These are phyloP conservation scores for Breviolum minutum DNA, from an alignment of 73 alveolate species.

Conservation along the genomic window DNA sequence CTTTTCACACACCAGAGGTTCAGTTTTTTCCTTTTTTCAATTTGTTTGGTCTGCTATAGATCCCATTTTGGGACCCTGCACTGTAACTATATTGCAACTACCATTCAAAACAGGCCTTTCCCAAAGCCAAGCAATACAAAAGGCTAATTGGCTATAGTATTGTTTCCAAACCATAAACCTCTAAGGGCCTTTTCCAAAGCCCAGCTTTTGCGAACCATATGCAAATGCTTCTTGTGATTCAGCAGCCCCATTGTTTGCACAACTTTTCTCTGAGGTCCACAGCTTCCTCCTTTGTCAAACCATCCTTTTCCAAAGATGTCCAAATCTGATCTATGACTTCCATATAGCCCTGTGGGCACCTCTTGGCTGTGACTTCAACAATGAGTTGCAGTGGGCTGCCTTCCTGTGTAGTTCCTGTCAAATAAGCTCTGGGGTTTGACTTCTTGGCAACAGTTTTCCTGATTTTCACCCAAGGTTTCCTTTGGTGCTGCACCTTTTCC, in stretches of 20 bases:
- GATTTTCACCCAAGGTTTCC: not conserved
- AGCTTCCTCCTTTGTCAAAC: not conserved
- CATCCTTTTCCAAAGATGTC: constrained; percentile 27
- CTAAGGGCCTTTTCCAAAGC: not conserved
- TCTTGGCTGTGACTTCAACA: constrained; percentile 10
- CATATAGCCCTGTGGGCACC: not conserved
- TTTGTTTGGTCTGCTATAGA: not conserved
- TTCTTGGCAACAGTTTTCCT: not conserved
- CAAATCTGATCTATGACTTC: not conserved
- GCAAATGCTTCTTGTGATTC: not conserved
- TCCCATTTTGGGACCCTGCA: not conserved
- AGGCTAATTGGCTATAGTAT: not conserved
- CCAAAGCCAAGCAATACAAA: not conserved
- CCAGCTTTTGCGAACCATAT: not conserved
- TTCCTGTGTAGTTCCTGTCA: not conserved
- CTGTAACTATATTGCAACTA: not conserved
- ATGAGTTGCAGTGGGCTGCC: not conserved
- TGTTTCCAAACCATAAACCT: not conserved
- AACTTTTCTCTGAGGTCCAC: constrained; percentile 5
- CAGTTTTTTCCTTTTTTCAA: not conserved
- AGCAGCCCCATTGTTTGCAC: constrained; percentile 25
- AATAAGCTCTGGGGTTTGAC: not conserved
- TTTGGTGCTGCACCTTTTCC: not conserved
- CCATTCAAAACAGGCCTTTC: not conserved
- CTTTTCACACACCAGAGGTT: not conserved